These are phyloP conservation scores for Raddia guianensis DNA, from an alignment of 176 grass and related monocot genomes.

Conservation along the genomic window DNA sequence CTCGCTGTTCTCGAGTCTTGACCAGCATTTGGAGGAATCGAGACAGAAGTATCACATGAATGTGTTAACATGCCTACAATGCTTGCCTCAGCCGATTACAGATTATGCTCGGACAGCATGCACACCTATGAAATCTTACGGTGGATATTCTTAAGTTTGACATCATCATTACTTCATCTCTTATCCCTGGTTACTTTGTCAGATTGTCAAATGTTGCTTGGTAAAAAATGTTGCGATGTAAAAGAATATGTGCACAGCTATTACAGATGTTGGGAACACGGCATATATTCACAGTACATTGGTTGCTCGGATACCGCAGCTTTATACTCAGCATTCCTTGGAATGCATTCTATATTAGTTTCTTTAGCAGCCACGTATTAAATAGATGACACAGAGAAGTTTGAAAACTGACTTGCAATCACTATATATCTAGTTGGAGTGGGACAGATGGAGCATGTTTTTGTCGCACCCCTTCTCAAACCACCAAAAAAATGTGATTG, in stretches of 20 bases:
- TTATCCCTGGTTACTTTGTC: background rate
- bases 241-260: background rate
- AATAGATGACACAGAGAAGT: background rate
- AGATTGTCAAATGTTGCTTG: background rate
- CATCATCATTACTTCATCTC: background rate
- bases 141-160: background rate
- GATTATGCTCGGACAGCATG: background rate
- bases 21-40: background rate
- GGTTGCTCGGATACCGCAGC: background rate
- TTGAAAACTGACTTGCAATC: background rate
- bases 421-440: background rate
- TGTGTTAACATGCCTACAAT: background rate
- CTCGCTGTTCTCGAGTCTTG: background rate
- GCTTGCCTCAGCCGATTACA: slow-evolving; percentile 5
- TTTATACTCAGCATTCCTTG: slow-evolving; percentile 7
- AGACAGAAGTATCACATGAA: background rate
- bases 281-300: background rate
- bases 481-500: background rate
- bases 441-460: background rate
- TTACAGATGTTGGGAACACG: background rate
- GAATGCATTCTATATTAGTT: slow-evolving; percentile 11
- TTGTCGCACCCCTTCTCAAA: background rate
- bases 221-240: background rate
- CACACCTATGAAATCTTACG: background rate
- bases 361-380: background rate